Evolutionary conservation across 345 rosid species (phyloP).

Genomic region (Hibiscus tridactylites): DNA sequence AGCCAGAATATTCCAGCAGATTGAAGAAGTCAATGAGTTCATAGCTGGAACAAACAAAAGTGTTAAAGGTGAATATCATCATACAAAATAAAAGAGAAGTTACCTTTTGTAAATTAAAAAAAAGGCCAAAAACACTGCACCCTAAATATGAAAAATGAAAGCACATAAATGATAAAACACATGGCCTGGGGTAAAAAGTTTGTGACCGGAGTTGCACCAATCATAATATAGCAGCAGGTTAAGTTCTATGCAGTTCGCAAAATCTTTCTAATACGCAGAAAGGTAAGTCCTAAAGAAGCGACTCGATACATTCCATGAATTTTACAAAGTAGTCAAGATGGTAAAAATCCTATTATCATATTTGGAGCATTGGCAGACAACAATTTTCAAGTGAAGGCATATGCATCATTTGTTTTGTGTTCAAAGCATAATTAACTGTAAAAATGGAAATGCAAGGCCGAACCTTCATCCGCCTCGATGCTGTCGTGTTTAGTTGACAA

Average conservation of each 20-base stretch:
- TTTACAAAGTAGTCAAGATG: not conserved
- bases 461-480: constrained; percentile 81
- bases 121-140: not conserved
- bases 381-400: not conserved
- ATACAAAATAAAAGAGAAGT: not conserved
- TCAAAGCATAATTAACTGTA: constrained; percentile 6
- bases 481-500: constrained; percentile 67
- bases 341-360: not conserved
- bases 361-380: not conserved
- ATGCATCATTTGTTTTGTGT: not conserved
- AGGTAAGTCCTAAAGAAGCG: not conserved
- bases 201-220: not conserved
- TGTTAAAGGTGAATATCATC: constrained; percentile 5
- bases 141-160: not conserved
- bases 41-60: constrained; percentile 47
- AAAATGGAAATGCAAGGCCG: constrained; percentile 1
- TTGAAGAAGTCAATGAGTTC: constrained; percentile 64
- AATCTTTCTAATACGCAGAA: not conserved
- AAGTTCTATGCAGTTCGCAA: not conserved
- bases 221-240: not conserved
- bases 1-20: constrained; percentile 92
- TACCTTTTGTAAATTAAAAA: not conserved
- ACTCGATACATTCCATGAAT: not conserved
- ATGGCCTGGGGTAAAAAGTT: not conserved
- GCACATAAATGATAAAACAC: not conserved